Conservation (phyloP, 2,329 filamentous ascomycete genomes). For the Akanthomyces lecanii region DNA sequence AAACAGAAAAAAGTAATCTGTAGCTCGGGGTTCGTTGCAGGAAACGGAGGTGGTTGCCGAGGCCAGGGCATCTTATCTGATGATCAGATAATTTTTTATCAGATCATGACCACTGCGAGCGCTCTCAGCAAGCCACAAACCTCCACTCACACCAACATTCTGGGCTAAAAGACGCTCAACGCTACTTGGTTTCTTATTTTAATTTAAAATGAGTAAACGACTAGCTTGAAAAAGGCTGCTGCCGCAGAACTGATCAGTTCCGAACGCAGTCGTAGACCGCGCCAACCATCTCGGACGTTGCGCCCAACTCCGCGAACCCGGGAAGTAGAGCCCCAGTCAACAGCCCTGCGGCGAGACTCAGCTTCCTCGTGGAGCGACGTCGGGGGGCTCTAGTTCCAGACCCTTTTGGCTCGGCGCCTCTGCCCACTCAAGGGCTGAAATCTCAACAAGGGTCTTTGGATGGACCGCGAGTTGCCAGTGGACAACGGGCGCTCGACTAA, state of each 20-base stretch:
- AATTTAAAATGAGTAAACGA: not conserved
- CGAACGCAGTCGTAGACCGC: not conserved
- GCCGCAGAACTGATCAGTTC: not conserved
- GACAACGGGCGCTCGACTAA: not conserved
- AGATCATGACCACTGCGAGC: constrained; percentile 12
- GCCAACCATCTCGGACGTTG: not conserved
- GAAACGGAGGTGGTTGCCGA: constrained; percentile 15
- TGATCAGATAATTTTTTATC: constrained; percentile 24
- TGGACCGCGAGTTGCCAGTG: not conserved
- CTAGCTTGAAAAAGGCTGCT: not conserved
- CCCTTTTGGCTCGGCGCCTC: not conserved
- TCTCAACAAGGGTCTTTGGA: not conserved
- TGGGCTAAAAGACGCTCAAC: not conserved
- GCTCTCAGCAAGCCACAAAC: constrained; percentile 2
- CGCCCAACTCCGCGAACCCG: not conserved
- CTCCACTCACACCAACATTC: not conserved
- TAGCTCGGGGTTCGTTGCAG: not conserved
- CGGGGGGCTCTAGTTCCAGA: not conserved
- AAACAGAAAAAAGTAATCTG: too few species aligned
- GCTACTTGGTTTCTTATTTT: not conserved
- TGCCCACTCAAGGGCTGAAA: constrained; percentile 5
- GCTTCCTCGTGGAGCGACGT: not conserved
- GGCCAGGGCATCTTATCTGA: constrained; percentile 22
- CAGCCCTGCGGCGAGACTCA: constrained; percentile 1
- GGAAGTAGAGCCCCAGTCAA: not conserved